A percentile compares a stretch with the other conserved stretches of the same genome.
Evolutionary conservation across 345 rosid species (phyloP).

Genomic region (Gossypium rotundifolium): DNA sequence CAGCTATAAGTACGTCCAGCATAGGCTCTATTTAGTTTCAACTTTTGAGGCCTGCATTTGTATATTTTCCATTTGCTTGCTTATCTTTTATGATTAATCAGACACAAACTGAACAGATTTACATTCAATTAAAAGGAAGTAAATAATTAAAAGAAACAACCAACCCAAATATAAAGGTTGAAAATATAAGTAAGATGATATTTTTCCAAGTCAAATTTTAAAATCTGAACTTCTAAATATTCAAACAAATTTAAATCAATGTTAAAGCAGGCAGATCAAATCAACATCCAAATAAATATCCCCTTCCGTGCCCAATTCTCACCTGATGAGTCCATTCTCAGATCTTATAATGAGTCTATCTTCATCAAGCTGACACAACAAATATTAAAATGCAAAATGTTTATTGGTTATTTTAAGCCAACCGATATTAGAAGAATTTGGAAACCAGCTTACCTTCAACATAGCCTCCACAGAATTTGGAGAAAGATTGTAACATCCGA

Average conservation of each 20-base stretch:
- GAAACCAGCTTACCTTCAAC: conserved; percentile 52
- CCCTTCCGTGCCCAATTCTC: conserved; percentile 10
- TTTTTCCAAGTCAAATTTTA: background rate
- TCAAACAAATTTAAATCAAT: conserved; percentile 2
- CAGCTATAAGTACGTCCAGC: too few relatives aligned
- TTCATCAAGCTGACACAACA: conserved; percentile 68
- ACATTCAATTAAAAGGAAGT: too few relatives aligned
- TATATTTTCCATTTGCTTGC: too few relatives aligned
- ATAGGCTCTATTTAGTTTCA: too few relatives aligned
- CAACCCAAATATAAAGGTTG: background rate
- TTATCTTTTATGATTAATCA: too few relatives aligned
- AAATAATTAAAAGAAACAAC: too few relatives aligned
- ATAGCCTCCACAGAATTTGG: conserved; percentile 75
- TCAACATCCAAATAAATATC: conserved; percentile 1
- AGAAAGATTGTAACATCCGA: too few relatives aligned
- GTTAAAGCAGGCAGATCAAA: conserved; percentile 9
- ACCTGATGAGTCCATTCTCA: conserved; percentile 91
- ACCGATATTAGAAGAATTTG: conserved; percentile 8
- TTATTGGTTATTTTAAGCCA: too few relatives aligned
- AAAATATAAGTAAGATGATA: background rate
- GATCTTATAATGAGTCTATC: conserved; percentile 74
- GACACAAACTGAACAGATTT: too few relatives aligned
- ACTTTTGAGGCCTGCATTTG: too few relatives aligned
- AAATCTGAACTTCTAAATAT: background rate
- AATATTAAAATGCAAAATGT: too few relatives aligned